Percentiles rank a stretch among this genome's conserved stretches.
These are phyloP conservation scores for Zea luxurians DNA, from an alignment of 176 grass and related monocot species.

Conservation along the genomic window DNA sequence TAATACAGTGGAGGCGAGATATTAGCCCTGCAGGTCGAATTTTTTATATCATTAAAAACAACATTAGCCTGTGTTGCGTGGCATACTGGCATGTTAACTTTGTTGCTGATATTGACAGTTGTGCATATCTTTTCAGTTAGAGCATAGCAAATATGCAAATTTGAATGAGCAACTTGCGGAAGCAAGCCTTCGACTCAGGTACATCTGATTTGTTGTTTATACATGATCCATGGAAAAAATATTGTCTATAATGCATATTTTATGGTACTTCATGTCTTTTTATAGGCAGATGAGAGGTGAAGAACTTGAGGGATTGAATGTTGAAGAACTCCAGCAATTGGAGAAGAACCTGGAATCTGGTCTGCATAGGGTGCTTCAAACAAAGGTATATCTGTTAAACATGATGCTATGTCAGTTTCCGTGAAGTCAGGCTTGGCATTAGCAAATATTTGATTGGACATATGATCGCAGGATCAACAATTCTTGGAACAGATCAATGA, in stretches of 20 bases:
- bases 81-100: background rate
- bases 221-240: background rate
- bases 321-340: constrained; percentile 81
- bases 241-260: constrained; percentile 30
- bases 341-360: constrained; percentile 85
- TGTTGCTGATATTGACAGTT: constrained; percentile 25
- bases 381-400: constrained; percentile 53
- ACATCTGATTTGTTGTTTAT: constrained; percentile 33
- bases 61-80: background rate
- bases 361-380: constrained; percentile 71
- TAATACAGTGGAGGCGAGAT: too few species aligned
- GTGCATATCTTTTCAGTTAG: constrained; percentile 54
- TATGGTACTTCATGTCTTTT: constrained; percentile 20
- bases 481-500: constrained; percentile 79
- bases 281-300: constrained; percentile 96
- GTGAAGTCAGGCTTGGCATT: background rate
- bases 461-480: constrained; percentile 62
- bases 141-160: constrained; percentile 70
- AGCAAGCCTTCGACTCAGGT: constrained; percentile 76
- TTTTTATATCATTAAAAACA: background rate
- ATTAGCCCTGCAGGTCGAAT: too few species aligned
- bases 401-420: background rate
- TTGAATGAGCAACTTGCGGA: constrained; percentile 79
- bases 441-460: constrained; percentile 22
- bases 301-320: constrained; percentile 73